These are phyloP conservation scores for Geotrichum restrictum DNA, from an alignment of 1,139 yeast species.

Conservation along the genomic window DNA sequence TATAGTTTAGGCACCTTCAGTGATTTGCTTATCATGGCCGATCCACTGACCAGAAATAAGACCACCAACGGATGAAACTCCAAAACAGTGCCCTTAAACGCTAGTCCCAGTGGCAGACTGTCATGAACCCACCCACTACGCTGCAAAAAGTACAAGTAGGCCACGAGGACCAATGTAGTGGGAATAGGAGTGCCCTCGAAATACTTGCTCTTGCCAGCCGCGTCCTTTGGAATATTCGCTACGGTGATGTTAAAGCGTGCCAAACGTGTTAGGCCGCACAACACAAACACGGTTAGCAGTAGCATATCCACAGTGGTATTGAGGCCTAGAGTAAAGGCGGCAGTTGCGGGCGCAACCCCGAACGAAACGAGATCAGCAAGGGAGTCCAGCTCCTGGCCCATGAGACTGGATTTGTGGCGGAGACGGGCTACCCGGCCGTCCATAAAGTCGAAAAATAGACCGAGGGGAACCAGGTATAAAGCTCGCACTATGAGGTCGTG, in stretches of 20 bases:
- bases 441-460: conserved; percentile 89
- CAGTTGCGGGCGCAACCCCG: conserved; percentile 89
- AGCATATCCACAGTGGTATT: conserved; percentile 78
- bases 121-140: conserved; percentile 46
- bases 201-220: conserved; percentile 66
- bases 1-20: conserved; percentile 89
- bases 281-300: conserved; percentile 74
- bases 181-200: conserved; percentile 98
- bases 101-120: conserved; percentile 61
- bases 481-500: conserved; percentile 74
- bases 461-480: conserved; percentile 79
- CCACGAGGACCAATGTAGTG: conserved; percentile 71
- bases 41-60: conserved; percentile 73
- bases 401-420: conserved; percentile 82
- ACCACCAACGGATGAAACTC: conserved; percentile 73
- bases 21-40: conserved; percentile 87
- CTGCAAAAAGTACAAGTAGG: conserved; percentile 58
- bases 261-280: conserved; percentile 88
- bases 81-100: conserved; percentile 47
- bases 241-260: conserved; percentile 95
- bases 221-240: conserved; percentile 85
- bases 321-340: conserved; percentile 88
- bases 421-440: conserved; percentile 96
- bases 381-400: conserved; percentile 97
- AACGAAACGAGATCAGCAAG: conserved; percentile 90